phyloP scores from a whole-genome alignment of 2,329 filamentous ascomycete species.

The Davidsoniella australis region DNA sequence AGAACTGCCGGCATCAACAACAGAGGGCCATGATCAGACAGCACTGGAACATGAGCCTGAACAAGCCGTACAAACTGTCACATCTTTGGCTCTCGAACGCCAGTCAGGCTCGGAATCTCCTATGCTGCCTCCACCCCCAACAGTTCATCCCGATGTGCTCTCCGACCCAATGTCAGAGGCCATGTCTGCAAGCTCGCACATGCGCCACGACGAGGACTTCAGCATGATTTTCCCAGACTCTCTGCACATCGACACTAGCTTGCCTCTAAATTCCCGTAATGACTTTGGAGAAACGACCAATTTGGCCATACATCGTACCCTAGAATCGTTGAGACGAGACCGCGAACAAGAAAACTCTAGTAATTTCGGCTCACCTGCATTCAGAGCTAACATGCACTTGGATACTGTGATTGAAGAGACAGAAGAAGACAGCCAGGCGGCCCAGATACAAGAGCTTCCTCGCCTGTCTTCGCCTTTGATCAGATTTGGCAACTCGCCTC shows the following conservation, averaged over 20 bases:
- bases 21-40: background rate
- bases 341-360: slow-evolving; percentile 1
- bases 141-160: background rate
- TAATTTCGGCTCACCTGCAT: background rate
- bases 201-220: slow-evolving; percentile 28
- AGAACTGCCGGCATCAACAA: background rate
- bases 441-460: background rate
- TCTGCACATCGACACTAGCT: slow-evolving; percentile 29
- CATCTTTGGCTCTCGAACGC: too few relatives aligned
- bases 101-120: background rate
- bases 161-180: slow-evolving; percentile 5
- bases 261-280: slow-evolving; percentile 21
- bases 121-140: background rate
- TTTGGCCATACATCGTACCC: slow-evolving; percentile 36
- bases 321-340: slow-evolving; percentile 24
- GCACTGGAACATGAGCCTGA: background rate
- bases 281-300: slow-evolving; percentile 40
- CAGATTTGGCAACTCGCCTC: slow-evolving; percentile 8
- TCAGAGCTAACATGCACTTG: background rate
- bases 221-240: slow-evolving; percentile 43
- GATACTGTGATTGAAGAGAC: slow-evolving; percentile 3
- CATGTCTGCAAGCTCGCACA: slow-evolving; percentile 9
- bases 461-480: slow-evolving; percentile 2
- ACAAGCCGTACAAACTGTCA: too few relatives aligned
- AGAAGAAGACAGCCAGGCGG: background rate